A percentile compares a stretch with the other conserved stretches of the same genome.
Evolutionary conservation across 768 basidiomycete species (phyloP).

Genomic region (Cyclocybe cylindracea): DNA sequence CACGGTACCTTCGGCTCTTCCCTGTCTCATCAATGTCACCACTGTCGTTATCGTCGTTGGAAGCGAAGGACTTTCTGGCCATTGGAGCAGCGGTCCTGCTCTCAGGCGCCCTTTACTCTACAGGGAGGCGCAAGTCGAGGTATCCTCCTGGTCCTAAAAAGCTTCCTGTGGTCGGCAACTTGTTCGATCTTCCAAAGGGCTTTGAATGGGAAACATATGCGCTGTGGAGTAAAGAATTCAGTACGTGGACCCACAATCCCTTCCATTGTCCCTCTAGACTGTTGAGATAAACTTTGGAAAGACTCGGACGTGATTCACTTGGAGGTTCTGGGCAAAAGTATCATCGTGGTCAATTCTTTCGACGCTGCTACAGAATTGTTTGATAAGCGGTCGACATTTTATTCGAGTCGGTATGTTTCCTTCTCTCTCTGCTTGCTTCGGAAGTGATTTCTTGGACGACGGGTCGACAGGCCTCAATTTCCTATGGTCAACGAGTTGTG

Average conservation of each 20-base stretch:
- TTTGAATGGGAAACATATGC: constrained; percentile 23
- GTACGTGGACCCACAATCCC: constrained; percentile 7
- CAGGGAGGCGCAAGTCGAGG: background rate
- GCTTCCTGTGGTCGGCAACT: constrained; percentile 25
- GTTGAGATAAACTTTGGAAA: constrained; percentile 3
- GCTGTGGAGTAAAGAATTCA: constrained; percentile 21
- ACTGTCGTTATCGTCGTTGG: background rate
- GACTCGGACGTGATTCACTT: constrained; percentile 33
- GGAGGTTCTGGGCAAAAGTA: constrained; percentile 25
- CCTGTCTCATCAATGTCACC: no score
- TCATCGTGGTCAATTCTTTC: constrained; percentile 38
- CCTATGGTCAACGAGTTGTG: constrained; percentile 24
- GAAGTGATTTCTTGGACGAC: background rate
- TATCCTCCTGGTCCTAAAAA: constrained; percentile 28
- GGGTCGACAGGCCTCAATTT: constrained; percentile 22
- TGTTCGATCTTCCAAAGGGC: constrained; percentile 21
- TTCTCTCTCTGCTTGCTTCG: background rate
- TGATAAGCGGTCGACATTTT: constrained; percentile 41
- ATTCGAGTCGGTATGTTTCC: constrained; percentile 35
- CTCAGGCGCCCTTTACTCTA: constrained; percentile 10
- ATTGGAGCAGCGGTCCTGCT: background rate
- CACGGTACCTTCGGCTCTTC: no score
- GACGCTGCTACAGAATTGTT: constrained; percentile 39
- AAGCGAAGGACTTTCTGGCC: background rate
- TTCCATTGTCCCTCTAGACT: background rate